A percentile compares a stretch with the other conserved stretches of the same genome.
Evolutionary conservation across 2,329 filamentous ascomycete genomes (phyloP).

Genomic region (Xylaria digitata): DNA sequence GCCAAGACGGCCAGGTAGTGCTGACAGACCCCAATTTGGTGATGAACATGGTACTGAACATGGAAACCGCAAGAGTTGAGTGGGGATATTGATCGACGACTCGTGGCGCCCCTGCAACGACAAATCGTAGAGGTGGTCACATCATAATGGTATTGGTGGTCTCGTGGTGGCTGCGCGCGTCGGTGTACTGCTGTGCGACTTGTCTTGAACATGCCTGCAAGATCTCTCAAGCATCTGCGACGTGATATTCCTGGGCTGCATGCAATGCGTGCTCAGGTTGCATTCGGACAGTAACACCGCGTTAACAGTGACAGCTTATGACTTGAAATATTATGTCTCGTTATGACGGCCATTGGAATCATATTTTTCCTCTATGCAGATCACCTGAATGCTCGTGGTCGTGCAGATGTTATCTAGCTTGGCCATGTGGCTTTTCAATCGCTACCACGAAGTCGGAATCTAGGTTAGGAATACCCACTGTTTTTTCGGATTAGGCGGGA

Average conservation of each 20-base stretch:
- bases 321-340: conserved; percentile 26
- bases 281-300: conserved; percentile 20
- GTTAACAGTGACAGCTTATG: conserved; percentile 27
- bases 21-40: conserved; percentile 34
- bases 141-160: conserved; percentile 25
- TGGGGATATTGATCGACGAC: conserved; percentile 30
- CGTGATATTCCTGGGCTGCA: conserved; percentile 22
- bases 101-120: conserved; percentile 41
- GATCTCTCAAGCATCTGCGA: conserved; percentile 35
- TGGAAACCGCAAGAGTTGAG: conserved; percentile 15
- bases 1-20: conserved; percentile 26
- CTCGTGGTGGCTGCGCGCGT: conserved; percentile 33
- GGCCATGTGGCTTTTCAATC: conserved; percentile 25
- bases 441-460: conserved; percentile 24
- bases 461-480: conserved; percentile 5
- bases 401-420: neutral
- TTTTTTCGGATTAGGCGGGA: conserved; percentile 26
- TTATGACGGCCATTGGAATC: conserved; percentile 12
- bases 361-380: neutral
- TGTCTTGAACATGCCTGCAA: conserved; percentile 30
- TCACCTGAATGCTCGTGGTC: conserved; percentile 9
- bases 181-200: conserved; percentile 30
- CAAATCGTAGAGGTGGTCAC: conserved; percentile 9
- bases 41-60: neutral
- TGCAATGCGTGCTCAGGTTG: conserved; percentile 25